phyloP scores from a whole-genome alignment of 108 stramenopile species.

The Nannochloropsis salina region DNA sequence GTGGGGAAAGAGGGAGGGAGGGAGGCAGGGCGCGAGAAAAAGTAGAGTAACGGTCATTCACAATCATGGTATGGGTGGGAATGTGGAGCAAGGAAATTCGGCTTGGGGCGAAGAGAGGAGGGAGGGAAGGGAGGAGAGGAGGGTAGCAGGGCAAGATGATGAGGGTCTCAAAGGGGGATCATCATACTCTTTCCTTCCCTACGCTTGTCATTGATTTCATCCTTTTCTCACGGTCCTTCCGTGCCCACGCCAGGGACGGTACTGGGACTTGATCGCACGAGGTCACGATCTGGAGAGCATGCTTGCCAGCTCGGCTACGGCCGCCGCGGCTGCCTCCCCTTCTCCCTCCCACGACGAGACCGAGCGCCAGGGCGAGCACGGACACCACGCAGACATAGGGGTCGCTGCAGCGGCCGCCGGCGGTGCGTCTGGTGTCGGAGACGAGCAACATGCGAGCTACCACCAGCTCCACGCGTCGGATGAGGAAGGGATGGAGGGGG shows the following conservation, averaged over 20 bases:
- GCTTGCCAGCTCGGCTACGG: neutral
- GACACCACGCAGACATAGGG: neutral
- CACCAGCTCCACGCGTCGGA: conserved; percentile 19
- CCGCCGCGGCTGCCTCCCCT: neutral
- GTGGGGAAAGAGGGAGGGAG: conserved; percentile 25
- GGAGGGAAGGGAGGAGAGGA: neutral
- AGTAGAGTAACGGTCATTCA: neutral
- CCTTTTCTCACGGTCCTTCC: neutral
- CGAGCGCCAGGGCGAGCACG: neutral
- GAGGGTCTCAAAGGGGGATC: neutral
- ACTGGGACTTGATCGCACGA: conserved; percentile 34
- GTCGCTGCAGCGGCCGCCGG: neutral
- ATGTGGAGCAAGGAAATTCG: too few species aligned
- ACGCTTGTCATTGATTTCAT: neutral
- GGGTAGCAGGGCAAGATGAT: neutral
- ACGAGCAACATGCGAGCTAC: neutral
- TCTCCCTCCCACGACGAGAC: neutral
- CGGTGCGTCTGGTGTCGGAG: too few species aligned
- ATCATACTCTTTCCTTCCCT: neutral
- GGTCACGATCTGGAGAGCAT: conserved; percentile 38
- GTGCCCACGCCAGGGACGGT: conserved; percentile 20
- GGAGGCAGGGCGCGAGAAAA: neutral
- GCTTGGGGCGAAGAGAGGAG: neutral
- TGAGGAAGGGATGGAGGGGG: conserved; percentile 3
- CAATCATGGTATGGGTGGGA: too few species aligned